Conservation (phyloP, 129 eudicot genomes). For the Apium graveolens region DNA sequence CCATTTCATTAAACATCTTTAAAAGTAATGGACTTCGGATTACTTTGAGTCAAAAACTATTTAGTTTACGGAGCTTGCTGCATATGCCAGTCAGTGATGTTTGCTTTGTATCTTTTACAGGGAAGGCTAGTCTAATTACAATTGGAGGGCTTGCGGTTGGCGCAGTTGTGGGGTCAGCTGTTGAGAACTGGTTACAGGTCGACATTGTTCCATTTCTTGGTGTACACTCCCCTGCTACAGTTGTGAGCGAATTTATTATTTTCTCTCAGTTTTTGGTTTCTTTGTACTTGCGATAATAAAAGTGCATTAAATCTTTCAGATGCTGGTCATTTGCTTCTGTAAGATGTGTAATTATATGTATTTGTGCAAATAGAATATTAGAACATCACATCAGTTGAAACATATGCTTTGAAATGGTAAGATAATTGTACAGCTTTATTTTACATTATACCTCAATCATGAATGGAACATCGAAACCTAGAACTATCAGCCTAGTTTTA, state of each 20-base stretch:
- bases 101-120: conserved; percentile 26
- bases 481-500: not conserved
- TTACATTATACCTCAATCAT: not conserved
- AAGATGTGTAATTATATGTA: conserved; percentile 2
- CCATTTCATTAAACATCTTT: not conserved
- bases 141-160: conserved; percentile 90
- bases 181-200: conserved; percentile 96
- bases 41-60: not conserved
- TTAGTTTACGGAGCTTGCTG: not conserved
- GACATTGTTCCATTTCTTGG: conserved; percentile 93
- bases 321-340: conserved; percentile 3
- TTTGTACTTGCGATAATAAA: conserved; percentile 56
- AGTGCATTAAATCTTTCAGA: conserved; percentile 19
- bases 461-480: not conserved
- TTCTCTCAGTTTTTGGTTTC: conserved; percentile 86
- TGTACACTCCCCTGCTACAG: conserved; percentile 76
- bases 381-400: not conserved
- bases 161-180: conserved; percentile 95
- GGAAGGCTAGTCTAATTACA: conserved; percentile 79
- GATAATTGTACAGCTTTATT: not conserved
- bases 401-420: not conserved
- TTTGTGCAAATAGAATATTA: conserved; percentile 10
- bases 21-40: not conserved
- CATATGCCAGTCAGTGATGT: not conserved
- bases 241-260: conserved; percentile 79